A percentile compares a stretch with the other conserved stretches of the same genome.
Evolutionary conservation across 176 grass and related monocot species (phyloP).

Genomic region (Musa beccarii): DNA sequence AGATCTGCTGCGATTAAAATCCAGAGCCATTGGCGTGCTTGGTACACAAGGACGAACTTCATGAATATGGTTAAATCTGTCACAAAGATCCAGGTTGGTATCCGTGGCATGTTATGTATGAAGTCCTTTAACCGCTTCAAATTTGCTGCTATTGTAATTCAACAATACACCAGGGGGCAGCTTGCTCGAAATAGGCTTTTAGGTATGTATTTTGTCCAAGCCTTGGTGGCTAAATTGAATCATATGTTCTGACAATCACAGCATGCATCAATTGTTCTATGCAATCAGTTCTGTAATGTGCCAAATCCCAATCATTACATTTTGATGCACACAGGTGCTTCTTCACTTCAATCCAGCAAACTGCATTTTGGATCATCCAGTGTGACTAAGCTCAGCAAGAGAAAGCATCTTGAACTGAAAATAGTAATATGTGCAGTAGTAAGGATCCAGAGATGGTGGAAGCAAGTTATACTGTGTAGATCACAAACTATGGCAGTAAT

Average conservation of each 20-base stretch:
- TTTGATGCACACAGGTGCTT: slow-evolving; percentile 35
- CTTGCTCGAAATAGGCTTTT: slow-evolving; percentile 43
- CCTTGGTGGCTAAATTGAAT: neutral
- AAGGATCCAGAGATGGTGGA: slow-evolving; percentile 53
- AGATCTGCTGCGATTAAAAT: slow-evolving; percentile 40
- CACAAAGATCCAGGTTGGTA: slow-evolving; percentile 31
- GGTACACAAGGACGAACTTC: slow-evolving; percentile 28
- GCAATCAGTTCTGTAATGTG: neutral
- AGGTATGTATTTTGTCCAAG: slow-evolving; percentile 32
- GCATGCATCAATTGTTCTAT: neutral
- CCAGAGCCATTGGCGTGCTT: slow-evolving; percentile 44
- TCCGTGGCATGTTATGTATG: slow-evolving; percentile 22
- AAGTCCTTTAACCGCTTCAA: slow-evolving; percentile 13
- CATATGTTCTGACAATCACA: neutral
- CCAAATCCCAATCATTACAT: neutral
- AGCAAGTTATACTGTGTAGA: slow-evolving; percentile 23
- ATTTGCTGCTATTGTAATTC: slow-evolving; percentile 31
- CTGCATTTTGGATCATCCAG: slow-evolving; percentile 10
- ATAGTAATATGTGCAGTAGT: slow-evolving; percentile 35
- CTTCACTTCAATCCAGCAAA: slow-evolving; percentile 21
- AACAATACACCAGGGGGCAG: slow-evolving; percentile 36
- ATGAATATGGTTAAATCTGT: slow-evolving; percentile 28
- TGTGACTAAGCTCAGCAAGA: slow-evolving; percentile 10
- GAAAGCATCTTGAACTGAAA: slow-evolving; percentile 31
- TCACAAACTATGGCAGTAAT: slow-evolving; percentile 26